These are phyloP conservation scores for Arthrobotrys iridis DNA, from an alignment of 2,329 filamentous ascomycete genomes.

Conservation along the genomic window DNA sequence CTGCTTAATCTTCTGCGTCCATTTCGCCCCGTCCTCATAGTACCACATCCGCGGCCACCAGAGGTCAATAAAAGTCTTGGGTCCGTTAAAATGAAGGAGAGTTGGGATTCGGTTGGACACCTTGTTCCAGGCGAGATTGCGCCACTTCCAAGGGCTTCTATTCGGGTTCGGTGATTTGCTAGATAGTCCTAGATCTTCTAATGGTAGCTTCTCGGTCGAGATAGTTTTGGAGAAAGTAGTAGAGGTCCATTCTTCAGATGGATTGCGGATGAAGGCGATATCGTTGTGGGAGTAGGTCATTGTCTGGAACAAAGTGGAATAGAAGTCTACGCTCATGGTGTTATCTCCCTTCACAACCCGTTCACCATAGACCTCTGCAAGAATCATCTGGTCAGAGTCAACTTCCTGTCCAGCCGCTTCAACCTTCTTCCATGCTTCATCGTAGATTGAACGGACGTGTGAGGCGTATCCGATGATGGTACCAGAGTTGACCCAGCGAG, in stretches of 20 bases:
- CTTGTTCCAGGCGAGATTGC: constrained; percentile 50
- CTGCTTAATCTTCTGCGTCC: constrained; percentile 36
- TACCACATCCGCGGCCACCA: constrained; percentile 55
- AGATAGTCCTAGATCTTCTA: constrained; percentile 41
- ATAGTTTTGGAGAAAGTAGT: constrained; percentile 35
- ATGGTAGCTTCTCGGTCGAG: constrained; percentile 12
- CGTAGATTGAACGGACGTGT: constrained; percentile 59
- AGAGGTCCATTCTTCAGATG: constrained; percentile 34
- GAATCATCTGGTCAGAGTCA: constrained; percentile 64
- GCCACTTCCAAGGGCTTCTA: constrained; percentile 50
- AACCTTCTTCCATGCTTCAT: constrained; percentile 60
- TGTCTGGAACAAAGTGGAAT: constrained; percentile 52
- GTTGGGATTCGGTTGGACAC: constrained; percentile 48
- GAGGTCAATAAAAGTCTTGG: constrained; percentile 47
- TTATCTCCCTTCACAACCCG: constrained; percentile 62
- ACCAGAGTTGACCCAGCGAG: constrained; percentile 65
- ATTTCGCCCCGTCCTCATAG: constrained; percentile 38
- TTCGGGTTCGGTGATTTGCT: constrained; percentile 47
- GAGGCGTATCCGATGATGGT: constrained; percentile 63
- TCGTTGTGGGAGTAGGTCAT: constrained; percentile 55
- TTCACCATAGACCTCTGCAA: constrained; percentile 63
- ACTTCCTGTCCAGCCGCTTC: constrained; percentile 60
- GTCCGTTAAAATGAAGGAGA: constrained; percentile 53
- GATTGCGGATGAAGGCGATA: constrained; percentile 38
- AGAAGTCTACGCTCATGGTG: constrained; percentile 57